Conservation (phyloP, 805 yeast species). For the Blastobotrys peoriensis region DNA sequence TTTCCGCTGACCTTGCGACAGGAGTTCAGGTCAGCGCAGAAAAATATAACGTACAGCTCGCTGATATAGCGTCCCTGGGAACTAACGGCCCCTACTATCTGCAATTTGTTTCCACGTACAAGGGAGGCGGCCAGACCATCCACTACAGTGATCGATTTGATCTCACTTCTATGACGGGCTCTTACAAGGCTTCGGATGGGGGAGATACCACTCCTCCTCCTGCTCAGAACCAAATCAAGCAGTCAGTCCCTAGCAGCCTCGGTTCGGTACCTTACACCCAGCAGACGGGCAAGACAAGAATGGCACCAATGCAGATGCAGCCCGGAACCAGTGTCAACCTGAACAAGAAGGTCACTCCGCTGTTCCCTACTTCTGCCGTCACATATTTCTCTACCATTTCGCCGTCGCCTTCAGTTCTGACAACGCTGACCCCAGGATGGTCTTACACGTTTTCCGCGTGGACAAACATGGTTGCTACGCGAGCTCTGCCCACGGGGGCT, state of each 20-base stretch:
- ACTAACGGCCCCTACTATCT: conserved; percentile 66
- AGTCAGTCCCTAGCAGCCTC: conserved; percentile 11
- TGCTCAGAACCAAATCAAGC: conserved; percentile 30
- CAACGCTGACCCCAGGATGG: conserved; percentile 87
- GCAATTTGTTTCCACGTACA: conserved; percentile 53
- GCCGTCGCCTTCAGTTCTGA: conserved; percentile 38
- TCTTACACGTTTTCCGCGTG: conserved; percentile 57
- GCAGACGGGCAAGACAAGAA: conserved; percentile 75
- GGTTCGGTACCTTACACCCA: conserved; percentile 66
- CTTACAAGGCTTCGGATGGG: conserved; percentile 32
- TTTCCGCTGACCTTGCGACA: conserved; percentile 29
- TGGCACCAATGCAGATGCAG: conserved; percentile 90
- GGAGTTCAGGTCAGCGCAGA: conserved; percentile 3
- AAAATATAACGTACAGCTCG: conserved; percentile 35
- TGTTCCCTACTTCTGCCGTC: conserved; percentile 62
- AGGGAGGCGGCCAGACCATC: conserved; percentile 44
- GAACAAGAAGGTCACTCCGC: conserved; percentile 42
- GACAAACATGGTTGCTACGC: conserved; percentile 61
- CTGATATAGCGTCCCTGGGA: conserved; percentile 39
- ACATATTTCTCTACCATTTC: conserved; percentile 48
- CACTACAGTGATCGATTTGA: conserved; percentile 64
- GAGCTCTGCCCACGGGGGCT: conserved; percentile 20
- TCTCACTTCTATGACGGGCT: conserved; percentile 68
- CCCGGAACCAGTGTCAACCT: conserved; percentile 69
- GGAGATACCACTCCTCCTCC: conserved; percentile 39